Evolutionary conservation across 192 early-diverging fungal genomes (phyloP).

Genomic region (Coemansia sp.): DNA sequence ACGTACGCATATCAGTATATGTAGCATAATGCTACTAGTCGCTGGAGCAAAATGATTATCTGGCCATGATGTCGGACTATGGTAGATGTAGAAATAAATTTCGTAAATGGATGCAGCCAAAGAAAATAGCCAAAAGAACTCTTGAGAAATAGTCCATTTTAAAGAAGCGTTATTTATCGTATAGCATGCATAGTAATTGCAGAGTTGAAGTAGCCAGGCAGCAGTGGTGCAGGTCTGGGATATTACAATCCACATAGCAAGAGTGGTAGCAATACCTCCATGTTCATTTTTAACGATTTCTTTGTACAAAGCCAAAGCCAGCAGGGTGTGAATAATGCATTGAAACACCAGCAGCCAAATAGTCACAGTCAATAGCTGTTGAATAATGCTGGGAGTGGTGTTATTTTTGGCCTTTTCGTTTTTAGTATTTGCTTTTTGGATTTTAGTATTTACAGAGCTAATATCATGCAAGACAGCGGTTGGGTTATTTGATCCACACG

Average conservation of each 20-base stretch:
- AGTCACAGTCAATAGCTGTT: no score
- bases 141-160: conserved; percentile 21
- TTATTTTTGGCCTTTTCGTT: no score
- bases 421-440: no score
- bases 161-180: conserved; percentile 1
- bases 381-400: no score
- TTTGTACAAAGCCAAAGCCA: conserved; percentile 39
- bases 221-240: conserved; percentile 33
- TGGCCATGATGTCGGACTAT: conserved; percentile 9
- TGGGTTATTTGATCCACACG: no score
- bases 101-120: conserved; percentile 31
- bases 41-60: conserved; percentile 8
- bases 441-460: no score
- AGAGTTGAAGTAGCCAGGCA: conserved; percentile 32
- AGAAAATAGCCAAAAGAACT: conserved; percentile 42
- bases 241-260: conserved; percentile 28
- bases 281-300: conserved; percentile 26
- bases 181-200: conserved; percentile 1
- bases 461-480: no score
- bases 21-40: conserved; percentile 35
- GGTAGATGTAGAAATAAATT: conserved; percentile 41
- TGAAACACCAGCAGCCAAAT: conserved; percentile 29
- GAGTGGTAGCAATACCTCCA: conserved; percentile 5
- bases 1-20: conserved; percentile 40
- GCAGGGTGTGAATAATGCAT: conserved; percentile 42